These are phyloP conservation scores for Vishniacozyma victoriae DNA, from an alignment of 768 basidiomycete species.

Conservation along the genomic window DNA sequence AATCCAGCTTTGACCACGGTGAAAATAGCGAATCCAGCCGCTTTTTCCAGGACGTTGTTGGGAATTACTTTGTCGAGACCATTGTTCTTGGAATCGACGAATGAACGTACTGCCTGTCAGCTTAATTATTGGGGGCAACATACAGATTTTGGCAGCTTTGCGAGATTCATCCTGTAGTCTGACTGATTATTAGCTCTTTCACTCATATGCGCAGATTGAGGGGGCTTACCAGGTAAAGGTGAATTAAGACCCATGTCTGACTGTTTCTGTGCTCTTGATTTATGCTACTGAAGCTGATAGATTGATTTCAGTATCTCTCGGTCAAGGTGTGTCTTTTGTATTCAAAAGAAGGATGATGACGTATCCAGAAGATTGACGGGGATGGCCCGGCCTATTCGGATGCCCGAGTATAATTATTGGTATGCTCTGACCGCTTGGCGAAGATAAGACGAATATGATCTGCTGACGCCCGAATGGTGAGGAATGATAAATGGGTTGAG, in stretches of 20 bases:
- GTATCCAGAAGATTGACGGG: no score
- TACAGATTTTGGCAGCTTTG: conserved; percentile 83
- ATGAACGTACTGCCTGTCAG: conserved; percentile 62
- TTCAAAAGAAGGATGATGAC: no score
- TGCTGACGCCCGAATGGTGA: no score
- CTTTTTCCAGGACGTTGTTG: conserved; percentile 55
- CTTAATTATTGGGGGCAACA: conserved; percentile 30
- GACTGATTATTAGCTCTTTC: conserved; percentile 42
- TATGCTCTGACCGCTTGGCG: no score
- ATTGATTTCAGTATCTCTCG: no score
- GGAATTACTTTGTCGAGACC: conserved; percentile 74
- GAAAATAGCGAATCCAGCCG: conserved; percentile 65
- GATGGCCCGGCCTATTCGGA: no score
- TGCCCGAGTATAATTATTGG: no score
- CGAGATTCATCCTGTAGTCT: conserved; percentile 70
- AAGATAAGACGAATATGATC: no score
- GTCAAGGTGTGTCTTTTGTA: no score
- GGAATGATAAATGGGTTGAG: no score
- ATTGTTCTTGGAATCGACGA: conserved; percentile 72
- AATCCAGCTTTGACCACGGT: conserved; percentile 52
- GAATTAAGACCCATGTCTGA: conserved; percentile 17
- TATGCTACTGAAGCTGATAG: no score
- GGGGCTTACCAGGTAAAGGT: conserved; percentile 21
- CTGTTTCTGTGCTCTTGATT: not conserved
- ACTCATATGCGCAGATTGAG: not conserved